phyloP scores from a whole-genome alignment of 805 yeast genomes.

The Saccharomycopsis sp. region DNA sequence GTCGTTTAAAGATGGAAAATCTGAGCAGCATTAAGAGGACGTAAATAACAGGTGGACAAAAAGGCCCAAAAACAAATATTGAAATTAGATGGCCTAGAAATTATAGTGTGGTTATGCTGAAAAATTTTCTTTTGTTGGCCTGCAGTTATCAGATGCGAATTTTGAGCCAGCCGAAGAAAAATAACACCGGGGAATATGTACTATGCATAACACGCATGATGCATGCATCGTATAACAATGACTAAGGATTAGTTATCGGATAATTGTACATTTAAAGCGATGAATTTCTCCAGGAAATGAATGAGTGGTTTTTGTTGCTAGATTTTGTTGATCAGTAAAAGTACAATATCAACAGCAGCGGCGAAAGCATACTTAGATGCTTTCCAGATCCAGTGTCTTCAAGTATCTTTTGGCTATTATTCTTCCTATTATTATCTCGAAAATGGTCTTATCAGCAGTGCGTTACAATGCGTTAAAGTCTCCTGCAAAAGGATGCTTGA shows the following conservation, averaged over 20 bases:
- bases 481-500: slow-evolving; percentile 56
- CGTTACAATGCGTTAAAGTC: slow-evolving; percentile 30
- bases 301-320: no score
- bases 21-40: neutral
- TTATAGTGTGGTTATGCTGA: neutral
- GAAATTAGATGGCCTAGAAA: neutral
- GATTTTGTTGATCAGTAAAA: no score
- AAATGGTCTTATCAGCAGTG: slow-evolving; percentile 27
- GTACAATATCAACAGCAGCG: no score
- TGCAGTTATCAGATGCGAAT: no score
- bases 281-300: neutral
- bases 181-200: no score
- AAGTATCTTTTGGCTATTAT: neutral
- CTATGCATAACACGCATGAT: no score
- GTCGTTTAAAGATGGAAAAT: neutral
- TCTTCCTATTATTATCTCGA: neutral
- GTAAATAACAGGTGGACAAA: neutral
- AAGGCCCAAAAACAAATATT: neutral
- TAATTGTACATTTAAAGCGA: neutral
- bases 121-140: neutral
- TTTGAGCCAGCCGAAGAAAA: no score
- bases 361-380: neutral
- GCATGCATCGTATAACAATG: neutral
- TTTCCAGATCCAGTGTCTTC: neutral
- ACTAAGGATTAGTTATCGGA: neutral